Evolutionary conservation across 257 asterid genomes (phyloP), one percentile per base, ranked within the genome.

Genomic region (Scutellaria baicalensis): DNA sequence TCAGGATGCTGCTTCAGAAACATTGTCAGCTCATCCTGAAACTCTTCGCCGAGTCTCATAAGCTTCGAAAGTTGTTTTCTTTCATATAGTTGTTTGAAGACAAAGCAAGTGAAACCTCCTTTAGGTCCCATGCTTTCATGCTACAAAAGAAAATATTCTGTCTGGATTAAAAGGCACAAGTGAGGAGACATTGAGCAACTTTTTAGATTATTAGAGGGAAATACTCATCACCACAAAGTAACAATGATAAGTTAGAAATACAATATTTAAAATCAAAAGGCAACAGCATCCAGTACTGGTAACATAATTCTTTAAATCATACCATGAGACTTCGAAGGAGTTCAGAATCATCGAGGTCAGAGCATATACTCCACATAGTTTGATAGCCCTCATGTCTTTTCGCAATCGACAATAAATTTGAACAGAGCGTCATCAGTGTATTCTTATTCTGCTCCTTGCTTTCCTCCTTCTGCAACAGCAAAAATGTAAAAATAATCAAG

Each of bases 71-170:
- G 84, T 59, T 93, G 95, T 75, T 77, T 86, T 77, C 71, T 84
- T 42, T 81, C 92, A 66, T 84, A 86, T 62, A 90, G 83, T 80
- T 85, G 90, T 69, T 88, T 66, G 83, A 90, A 93, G 73, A 93
- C 98, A 74, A 87, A 93, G 80, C 82, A 83, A 85, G 95, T 79
- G 73, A 93, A 93, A 73, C 98, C 97, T 73, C 97, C 94, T 76
- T 78, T 93, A 21, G 97, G 95, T 54, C 97, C 97, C 89, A 85
- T 78, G 80, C 95, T 89, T 66, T 87, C 94, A 33, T 76, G 94
- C 98, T 93, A 81, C 82, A 84, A 64, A 80, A 69, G 31, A 67
- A 47, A 71, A 80, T 5, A 38, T 12, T 27, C 9, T 36, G 38
- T 7, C 72, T 48, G 31, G 68, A 71, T 44, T 62, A 68, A 43